phyloP scores from a whole-genome alignment of 352 stramenopile species.

The Aphanomyces euteiches region DNA sequence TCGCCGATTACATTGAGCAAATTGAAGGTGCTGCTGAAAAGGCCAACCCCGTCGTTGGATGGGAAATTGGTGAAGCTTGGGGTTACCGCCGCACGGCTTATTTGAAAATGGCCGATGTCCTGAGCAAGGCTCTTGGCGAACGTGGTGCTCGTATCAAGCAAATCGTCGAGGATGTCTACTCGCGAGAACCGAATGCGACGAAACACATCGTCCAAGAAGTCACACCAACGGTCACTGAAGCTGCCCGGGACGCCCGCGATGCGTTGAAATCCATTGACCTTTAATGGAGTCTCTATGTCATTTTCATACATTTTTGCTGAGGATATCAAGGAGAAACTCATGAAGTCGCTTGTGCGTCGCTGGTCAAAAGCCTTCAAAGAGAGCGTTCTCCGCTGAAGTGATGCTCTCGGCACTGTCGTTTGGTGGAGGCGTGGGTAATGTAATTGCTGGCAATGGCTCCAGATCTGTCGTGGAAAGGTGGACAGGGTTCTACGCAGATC shows the following conservation, averaged over 20 bases:
- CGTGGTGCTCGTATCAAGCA: slow-evolving; percentile 44
- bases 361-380: slow-evolving; percentile 27
- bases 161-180: slow-evolving; percentile 48
- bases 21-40: slow-evolving; percentile 53
- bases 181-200: slow-evolving; percentile 39
- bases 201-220: slow-evolving; percentile 47
- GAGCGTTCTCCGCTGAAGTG: slow-evolving; percentile 24
- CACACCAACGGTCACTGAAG: slow-evolving; percentile 48
- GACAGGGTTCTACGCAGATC: slow-evolving; percentile 3
- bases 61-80: slow-evolving; percentile 57
- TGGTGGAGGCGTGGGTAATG: background rate
- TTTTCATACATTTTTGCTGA: no score
- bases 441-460: background rate
- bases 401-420: slow-evolving; percentile 29
- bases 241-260: slow-evolving; percentile 39
- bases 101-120: slow-evolving; percentile 49
- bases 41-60: slow-evolving; percentile 44
- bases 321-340: no score
- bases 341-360: background rate
- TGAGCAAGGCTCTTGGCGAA: slow-evolving; percentile 34
- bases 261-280: slow-evolving; percentile 35
- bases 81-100: slow-evolving; percentile 54
- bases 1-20: slow-evolving; percentile 71
- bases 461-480: background rate
- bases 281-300: background rate